A percentile compares a stretch with the other conserved stretches of the same genome.
Evolutionary conservation across 1,284 basidiomycete genomes (phyloP).

Genomic region (Ustilago bromivora): DNA sequence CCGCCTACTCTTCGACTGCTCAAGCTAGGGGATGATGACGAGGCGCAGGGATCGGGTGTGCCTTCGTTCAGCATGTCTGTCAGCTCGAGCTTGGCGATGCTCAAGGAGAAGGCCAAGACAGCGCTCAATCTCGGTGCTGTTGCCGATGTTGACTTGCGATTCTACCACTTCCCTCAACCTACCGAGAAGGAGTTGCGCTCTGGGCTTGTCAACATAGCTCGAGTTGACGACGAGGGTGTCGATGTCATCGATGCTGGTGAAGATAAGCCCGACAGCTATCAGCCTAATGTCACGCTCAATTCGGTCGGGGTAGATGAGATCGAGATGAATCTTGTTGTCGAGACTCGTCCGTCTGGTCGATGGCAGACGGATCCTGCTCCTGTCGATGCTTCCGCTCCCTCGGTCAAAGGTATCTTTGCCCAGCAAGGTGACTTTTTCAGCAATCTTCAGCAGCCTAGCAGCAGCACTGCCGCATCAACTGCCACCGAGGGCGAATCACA

Average conservation of each 20-base stretch:
- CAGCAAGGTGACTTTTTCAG: constrained; percentile 57
- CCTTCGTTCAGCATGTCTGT: constrained; percentile 54
- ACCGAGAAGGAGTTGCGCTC: constrained; percentile 27
- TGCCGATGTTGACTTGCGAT: constrained; percentile 48
- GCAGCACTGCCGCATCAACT: constrained; percentile 8
- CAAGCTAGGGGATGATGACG: constrained; percentile 64
- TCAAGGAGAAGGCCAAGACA: constrained; percentile 56
- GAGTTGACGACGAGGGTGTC: constrained; percentile 42
- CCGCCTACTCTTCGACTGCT: constrained; percentile 80
- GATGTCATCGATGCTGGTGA: constrained; percentile 57
- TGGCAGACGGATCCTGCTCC: constrained; percentile 61
- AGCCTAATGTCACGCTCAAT: constrained; percentile 34
- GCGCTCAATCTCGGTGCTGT: constrained; percentile 34
- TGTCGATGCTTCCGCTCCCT: constrained; percentile 17
- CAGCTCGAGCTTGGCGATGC: constrained; percentile 50
- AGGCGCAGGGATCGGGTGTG: constrained; percentile 56
- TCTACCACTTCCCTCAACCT: constrained; percentile 49
- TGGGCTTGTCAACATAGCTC: constrained; percentile 21
- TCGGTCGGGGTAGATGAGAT: constrained; percentile 63
- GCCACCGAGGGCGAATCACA: constrained; percentile 16
- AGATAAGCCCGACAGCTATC: constrained; percentile 55
- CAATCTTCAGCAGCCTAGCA: constrained; percentile 35
- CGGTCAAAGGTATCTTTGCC: constrained; percentile 51
- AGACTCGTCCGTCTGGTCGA: constrained; percentile 53
- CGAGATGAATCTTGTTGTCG: constrained; percentile 64